Evolutionary conservation across 495 filamentous ascomycete species (phyloP), one percentile per base, ranked within the genome.

Genomic region (Trypethelium eluteriae): DNA sequence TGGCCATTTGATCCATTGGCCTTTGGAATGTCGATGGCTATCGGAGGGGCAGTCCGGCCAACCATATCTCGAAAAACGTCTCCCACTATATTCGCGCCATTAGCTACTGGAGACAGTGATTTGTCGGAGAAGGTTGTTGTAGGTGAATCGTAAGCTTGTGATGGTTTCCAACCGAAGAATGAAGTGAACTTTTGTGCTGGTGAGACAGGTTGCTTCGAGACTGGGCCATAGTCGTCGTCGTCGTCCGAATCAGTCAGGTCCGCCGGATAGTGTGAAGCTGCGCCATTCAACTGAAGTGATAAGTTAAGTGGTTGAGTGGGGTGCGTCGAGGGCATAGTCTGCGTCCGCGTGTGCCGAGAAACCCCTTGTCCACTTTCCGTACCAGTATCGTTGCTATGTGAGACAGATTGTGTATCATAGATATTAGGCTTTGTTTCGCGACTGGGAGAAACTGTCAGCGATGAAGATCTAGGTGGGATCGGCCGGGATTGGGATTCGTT

Each of bases 151-250:
- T 83, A 84, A 44, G 83, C 81, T 35, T 71, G 69, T 44, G 69
- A 67, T 63, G 86, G 83, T 64, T 85, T 85, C 86, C 86, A 89
- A 66, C 87, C 83, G 68, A 90, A 89, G 75, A 90, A 86, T 16
- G 84, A 86, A 34, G 85, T 86, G 65, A 89, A 82, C 65, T 84
- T 86, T 50, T 81, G 80, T 32, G 80, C 83, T 14, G 86, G 85
- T 7, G 86, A 86, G 68, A 84, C 86, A 11, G 86, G 84, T 74
- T 18, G 71, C 71, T 71, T 80, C 73, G 34, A 76, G 67, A 39
- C 68, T 67, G 62, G 73, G 65, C 49, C 76, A 72, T 39, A 70
- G 56, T 67, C 69, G 62, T 7, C 72, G 62, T 7, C 72, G 36
- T 38, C 39, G 14, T 62, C 44, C 11, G 53, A 64, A 62, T 76